Percentiles rank a stretch among this genome's conserved stretches.
Evolutionary conservation across 805 yeast species (phyloP).

Genomic region (Clavispora asparagi): DNA sequence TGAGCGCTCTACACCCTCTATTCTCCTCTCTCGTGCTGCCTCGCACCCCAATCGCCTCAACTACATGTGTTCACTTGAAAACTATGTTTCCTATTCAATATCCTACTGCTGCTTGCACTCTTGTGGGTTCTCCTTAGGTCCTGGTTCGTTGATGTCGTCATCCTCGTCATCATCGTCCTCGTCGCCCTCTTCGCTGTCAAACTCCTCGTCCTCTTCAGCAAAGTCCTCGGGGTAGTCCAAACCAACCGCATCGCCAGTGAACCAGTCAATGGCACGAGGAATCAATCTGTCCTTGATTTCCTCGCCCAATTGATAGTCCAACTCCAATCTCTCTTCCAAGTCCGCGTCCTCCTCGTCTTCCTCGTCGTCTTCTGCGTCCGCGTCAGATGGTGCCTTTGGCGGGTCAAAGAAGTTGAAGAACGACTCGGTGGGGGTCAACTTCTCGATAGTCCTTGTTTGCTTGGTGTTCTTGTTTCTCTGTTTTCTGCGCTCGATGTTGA

Average conservation of each 20-base stretch:
- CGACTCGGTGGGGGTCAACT: slow-evolving; percentile 88
- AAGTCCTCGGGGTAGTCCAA: slow-evolving; percentile 54
- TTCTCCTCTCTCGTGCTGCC: no score
- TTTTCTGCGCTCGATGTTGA: slow-evolving; percentile 86
- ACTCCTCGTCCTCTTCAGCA: slow-evolving; percentile 57
- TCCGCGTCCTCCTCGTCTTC: slow-evolving; percentile 68
- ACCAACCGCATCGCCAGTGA: slow-evolving; percentile 93
- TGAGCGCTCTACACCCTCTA: no score
- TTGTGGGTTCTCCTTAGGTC: slow-evolving; percentile 59
- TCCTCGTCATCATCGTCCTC: slow-evolving; percentile 58
- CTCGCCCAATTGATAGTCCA: slow-evolving; percentile 95
- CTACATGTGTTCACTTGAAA: neutral
- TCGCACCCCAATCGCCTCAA: no score
- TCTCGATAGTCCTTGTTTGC: slow-evolving; percentile 93
- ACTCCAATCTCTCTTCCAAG: slow-evolving; percentile 76
- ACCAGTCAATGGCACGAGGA: slow-evolving; percentile 98
- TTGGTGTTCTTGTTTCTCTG: slow-evolving; percentile 96
- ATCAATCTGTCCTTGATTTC: slow-evolving; percentile 92
- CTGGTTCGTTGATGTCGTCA: slow-evolving; percentile 51
- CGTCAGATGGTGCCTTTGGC: slow-evolving; percentile 66
- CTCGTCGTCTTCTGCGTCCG: slow-evolving; percentile 44
- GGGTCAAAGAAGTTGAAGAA: slow-evolving; percentile 96
- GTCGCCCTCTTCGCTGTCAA: slow-evolving; percentile 56
- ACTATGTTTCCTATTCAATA: neutral
- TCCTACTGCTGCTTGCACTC: slow-evolving; percentile 68